Percentiles rank a stretch among this genome's conserved stretches.
Evolutionary conservation across 129 eudicot genomes (phyloP).

Genomic region (Chrysanthemum lavandulifolium): DNA sequence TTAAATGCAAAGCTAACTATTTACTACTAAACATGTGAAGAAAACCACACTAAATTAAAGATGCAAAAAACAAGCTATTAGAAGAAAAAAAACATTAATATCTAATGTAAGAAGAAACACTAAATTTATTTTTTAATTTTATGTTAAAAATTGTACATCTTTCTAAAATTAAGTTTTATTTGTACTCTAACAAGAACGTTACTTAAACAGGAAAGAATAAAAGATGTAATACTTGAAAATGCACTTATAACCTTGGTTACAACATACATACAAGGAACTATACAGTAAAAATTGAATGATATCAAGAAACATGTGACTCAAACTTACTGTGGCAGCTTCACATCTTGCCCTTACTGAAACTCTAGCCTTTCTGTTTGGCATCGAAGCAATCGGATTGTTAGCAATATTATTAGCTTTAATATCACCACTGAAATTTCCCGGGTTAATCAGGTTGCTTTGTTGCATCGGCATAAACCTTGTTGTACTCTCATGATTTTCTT

Average conservation of each 20-base stretch:
- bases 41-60: no score
- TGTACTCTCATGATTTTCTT: constrained; percentile 13
- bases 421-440: constrained; percentile 24
- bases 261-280: not conserved
- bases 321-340: constrained; percentile 82
- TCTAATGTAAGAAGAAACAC: no score
- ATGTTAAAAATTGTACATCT: no score
- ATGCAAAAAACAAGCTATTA: no score
- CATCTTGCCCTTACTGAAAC: constrained; percentile 95
- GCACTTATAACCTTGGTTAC: not conserved
- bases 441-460: constrained; percentile 37
- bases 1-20: no score
- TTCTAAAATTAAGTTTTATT: no score
- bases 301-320: constrained; percentile 1
- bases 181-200: no score
- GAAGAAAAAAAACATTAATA: no score
- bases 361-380: constrained; percentile 84
- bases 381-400: constrained; percentile 35
- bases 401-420: constrained; percentile 20
- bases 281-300: not conserved
- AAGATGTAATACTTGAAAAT: not conserved
- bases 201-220: not conserved
- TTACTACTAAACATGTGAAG: no score
- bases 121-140: no score
- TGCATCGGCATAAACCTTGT: constrained; percentile 20